Conservation (phyloP, 2,329 filamentous ascomycete genomes). For the Ophiostoma novo-ulmi region DNA sequence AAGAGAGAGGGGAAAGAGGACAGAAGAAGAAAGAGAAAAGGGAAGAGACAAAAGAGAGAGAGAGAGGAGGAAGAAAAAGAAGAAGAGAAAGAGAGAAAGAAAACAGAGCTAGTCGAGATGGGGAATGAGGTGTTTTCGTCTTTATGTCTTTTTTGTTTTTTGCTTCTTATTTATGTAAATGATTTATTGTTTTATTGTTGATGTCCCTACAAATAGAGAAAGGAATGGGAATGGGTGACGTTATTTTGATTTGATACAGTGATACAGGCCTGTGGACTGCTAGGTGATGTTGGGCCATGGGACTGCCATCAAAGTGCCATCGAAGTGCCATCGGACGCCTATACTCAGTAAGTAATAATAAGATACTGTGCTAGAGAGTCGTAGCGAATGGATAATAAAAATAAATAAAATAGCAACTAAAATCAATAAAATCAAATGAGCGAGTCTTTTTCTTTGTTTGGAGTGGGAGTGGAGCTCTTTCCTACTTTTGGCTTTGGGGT, state of each 20-base stretch:
- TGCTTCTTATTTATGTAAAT: slow-evolving; percentile 14
- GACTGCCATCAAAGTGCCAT: background rate
- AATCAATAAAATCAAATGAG: slow-evolving; percentile 8
- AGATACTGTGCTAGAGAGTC: background rate
- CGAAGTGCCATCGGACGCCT: background rate
- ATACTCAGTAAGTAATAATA: background rate
- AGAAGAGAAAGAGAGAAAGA: slow-evolving; percentile 12
- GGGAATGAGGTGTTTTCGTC: slow-evolving; percentile 12
- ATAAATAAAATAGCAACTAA: slow-evolving; percentile 6
- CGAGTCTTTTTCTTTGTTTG: slow-evolving; percentile 25
- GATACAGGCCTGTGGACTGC: background rate
- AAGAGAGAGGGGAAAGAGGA: background rate
- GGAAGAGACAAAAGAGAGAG: slow-evolving; percentile 8
- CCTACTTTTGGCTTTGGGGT: background rate
- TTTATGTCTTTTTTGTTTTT: slow-evolving; percentile 14
- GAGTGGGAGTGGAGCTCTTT: slow-evolving; percentile 8
- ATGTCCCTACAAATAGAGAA: background rate
- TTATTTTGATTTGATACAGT: background rate
- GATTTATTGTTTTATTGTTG: background rate
- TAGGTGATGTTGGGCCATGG: background rate
- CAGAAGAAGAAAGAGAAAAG: background rate
- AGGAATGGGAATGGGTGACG: background rate
- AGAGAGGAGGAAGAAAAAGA: background rate
- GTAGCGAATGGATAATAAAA: background rate
- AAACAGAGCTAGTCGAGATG: slow-evolving; percentile 14